Conservation (phyloP, 2,329 filamentous ascomycete genomes). For the Penicillium janthinellum region DNA sequence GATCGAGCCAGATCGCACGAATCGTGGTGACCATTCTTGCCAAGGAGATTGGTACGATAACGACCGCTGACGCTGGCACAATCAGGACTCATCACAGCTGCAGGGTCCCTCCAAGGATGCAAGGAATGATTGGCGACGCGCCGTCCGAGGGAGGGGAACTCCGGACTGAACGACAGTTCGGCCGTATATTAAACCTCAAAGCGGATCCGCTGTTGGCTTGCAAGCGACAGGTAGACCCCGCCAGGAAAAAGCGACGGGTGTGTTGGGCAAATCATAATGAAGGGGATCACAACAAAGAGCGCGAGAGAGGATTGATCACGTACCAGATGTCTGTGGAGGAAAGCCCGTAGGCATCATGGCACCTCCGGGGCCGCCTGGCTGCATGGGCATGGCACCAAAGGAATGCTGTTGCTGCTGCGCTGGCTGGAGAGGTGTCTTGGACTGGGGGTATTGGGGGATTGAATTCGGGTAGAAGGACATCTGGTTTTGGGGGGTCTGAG, state of each 20-base stretch:
- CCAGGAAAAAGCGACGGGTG: constrained; percentile 11
- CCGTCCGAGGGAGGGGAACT: not conserved
- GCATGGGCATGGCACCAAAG: constrained; percentile 40
- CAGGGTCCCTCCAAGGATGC: constrained; percentile 2
- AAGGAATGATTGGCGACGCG: not conserved
- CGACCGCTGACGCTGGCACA: constrained; percentile 4
- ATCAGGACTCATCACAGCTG: constrained; percentile 8
- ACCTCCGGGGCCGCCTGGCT: constrained; percentile 39
- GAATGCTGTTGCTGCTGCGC: constrained; percentile 36
- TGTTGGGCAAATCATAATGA: constrained; percentile 14
- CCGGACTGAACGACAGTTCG: not conserved
- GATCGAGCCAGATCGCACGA: constrained; percentile 2
- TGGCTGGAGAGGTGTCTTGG: constrained; percentile 35
- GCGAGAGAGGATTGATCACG: constrained; percentile 18
- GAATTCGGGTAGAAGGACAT: constrained; percentile 41
- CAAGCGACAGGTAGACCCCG: constrained; percentile 8
- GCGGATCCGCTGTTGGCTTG: not conserved
- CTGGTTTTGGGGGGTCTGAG: constrained; percentile 37
- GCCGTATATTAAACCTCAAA: constrained; percentile 9
- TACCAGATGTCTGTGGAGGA: constrained; percentile 40
- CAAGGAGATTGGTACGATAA: constrained; percentile 11
- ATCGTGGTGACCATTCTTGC: constrained; percentile 7
- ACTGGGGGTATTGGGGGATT: constrained; percentile 36
- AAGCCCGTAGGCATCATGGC: constrained; percentile 43
- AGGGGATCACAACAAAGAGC: constrained; percentile 11